phyloP scores from a whole-genome alignment of 2,329 filamentous ascomycete genomes.

The Clarireedia homoeocarpa region DNA sequence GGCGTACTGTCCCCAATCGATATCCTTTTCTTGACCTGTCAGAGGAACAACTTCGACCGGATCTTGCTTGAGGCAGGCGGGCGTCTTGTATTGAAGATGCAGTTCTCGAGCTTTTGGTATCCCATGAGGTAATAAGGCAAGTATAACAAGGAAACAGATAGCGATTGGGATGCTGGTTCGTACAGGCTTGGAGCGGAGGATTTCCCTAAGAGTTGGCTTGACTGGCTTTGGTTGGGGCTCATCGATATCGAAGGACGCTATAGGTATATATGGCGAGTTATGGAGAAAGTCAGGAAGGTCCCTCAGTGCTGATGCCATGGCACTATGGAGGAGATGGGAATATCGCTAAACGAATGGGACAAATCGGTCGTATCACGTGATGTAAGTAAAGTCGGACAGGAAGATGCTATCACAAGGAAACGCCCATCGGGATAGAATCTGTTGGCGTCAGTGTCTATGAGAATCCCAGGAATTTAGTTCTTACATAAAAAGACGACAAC shows the following conservation, averaged over 20 bases:
- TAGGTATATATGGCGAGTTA: slow-evolving; percentile 23
- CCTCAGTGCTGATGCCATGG: background rate
- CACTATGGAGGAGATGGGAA: background rate
- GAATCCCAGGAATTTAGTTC: no score
- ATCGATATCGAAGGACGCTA: background rate
- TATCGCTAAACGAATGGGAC: background rate
- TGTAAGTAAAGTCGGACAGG: background rate
- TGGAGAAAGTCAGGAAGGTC: slow-evolving; percentile 21
- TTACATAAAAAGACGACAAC: no score
- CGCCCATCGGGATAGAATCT: no score
- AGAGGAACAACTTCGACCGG: slow-evolving; percentile 5
- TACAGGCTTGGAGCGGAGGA: slow-evolving; percentile 32
- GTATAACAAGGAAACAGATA: slow-evolving; percentile 7
- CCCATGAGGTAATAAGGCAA: slow-evolving; percentile 2
- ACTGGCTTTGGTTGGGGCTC: slow-evolving; percentile 3
- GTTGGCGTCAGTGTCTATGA: no score
- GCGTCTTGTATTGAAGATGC: slow-evolving; percentile 6
- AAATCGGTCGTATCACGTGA: background rate
- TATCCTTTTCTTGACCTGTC: slow-evolving; percentile 12
- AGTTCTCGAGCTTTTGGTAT: background rate
- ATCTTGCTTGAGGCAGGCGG: background rate
- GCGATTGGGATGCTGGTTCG: slow-evolving; percentile 20
- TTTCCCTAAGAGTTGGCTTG: slow-evolving; percentile 30
- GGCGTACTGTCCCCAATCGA: slow-evolving; percentile 39
- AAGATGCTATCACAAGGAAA: no score